Percentiles rank a stretch among this genome's conserved stretches.
Evolutionary conservation across 768 basidiomycete species (phyloP).

Genomic region (Bullera alba): DNA sequence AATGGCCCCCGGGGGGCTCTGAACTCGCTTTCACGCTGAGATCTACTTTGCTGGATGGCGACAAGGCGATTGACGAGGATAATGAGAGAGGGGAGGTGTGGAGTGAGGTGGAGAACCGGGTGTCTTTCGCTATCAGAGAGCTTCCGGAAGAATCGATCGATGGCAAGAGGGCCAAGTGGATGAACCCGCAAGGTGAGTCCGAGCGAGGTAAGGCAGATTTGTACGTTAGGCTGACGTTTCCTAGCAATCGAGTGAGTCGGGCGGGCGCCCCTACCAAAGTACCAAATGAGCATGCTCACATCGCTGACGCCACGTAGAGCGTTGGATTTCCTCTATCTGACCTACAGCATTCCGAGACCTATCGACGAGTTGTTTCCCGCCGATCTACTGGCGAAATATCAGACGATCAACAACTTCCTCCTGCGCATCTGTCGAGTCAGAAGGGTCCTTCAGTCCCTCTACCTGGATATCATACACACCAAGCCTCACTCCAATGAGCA

Average conservation of each 20-base stretch:
- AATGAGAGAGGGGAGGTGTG: constrained; percentile 24
- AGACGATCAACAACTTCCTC: constrained; percentile 71
- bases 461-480: constrained; percentile 21
- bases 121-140: constrained; percentile 79
- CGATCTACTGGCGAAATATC: constrained; percentile 72
- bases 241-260: constrained; percentile 2
- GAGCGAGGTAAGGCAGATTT: constrained; percentile 23
- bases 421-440: constrained; percentile 72
- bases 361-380: constrained; percentile 66
- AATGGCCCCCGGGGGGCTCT: constrained; percentile 80
- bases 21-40: constrained; percentile 76
- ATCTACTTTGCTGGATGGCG: constrained; percentile 76
- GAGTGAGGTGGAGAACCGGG: constrained; percentile 44
- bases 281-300: constrained; percentile 2
- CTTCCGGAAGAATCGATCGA: constrained; percentile 52
- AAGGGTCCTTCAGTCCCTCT: constrained; percentile 12
- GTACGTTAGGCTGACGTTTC: constrained; percentile 1
- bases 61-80: constrained; percentile 47
- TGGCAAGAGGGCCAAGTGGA: constrained; percentile 65
- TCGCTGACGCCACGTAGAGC: no score
- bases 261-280: neutral
- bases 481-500: constrained; percentile 30
- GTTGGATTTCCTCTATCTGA: constrained; percentile 80
- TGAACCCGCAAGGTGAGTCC: constrained; percentile 59
- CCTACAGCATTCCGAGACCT: constrained; percentile 79